Conservation (phyloP, 495 filamentous ascomycete genomes). For the Bryoglossum gracile region DNA sequence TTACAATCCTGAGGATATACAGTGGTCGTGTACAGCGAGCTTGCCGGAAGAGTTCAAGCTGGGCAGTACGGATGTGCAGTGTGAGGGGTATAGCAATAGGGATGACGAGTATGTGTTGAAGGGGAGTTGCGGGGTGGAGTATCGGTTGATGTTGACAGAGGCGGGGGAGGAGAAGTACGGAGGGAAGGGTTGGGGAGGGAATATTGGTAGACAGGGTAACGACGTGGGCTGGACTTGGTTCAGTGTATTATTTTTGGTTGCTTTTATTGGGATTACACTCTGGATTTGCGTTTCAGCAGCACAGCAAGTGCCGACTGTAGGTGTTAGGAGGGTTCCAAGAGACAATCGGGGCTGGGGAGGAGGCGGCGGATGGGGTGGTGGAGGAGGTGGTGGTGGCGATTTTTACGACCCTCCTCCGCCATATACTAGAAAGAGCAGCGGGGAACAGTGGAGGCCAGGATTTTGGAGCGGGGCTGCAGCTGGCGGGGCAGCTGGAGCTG, state of each 20-base stretch:
- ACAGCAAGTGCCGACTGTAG: background rate
- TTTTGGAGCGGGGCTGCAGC: slow-evolving; percentile 80
- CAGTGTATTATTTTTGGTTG: slow-evolving; percentile 26
- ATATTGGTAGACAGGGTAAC: slow-evolving; percentile 1
- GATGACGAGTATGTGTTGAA: slow-evolving; percentile 80
- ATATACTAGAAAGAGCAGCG: slow-evolving; percentile 36
- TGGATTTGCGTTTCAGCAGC: slow-evolving; percentile 14
- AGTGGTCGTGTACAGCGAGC: slow-evolving; percentile 81
- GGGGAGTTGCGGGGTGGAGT: slow-evolving; percentile 91
- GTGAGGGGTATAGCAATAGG: slow-evolving; percentile 73
- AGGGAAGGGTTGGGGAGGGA: slow-evolving; percentile 22
- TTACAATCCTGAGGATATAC: slow-evolving; percentile 63
- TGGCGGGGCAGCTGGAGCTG: slow-evolving; percentile 60
- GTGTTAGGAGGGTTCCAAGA: slow-evolving; percentile 4
- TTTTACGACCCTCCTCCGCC: slow-evolving; percentile 52
- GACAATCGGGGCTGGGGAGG: slow-evolving; percentile 37
- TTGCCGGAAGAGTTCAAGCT: slow-evolving; percentile 82
- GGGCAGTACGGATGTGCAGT: slow-evolving; percentile 83
- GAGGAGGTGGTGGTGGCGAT: slow-evolving; percentile 42
- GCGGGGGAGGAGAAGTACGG: slow-evolving; percentile 63
- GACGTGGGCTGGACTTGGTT: slow-evolving; percentile 21
- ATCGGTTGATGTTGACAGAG: slow-evolving; percentile 73
- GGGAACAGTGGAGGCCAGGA: slow-evolving; percentile 67
- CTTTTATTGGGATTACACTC: slow-evolving; percentile 12
- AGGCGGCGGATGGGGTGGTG: slow-evolving; percentile 46